Base-by-base conservation (phyloP, 2,329 filamentous ascomycete genomes). In the Myotisia sp. region DNA sequence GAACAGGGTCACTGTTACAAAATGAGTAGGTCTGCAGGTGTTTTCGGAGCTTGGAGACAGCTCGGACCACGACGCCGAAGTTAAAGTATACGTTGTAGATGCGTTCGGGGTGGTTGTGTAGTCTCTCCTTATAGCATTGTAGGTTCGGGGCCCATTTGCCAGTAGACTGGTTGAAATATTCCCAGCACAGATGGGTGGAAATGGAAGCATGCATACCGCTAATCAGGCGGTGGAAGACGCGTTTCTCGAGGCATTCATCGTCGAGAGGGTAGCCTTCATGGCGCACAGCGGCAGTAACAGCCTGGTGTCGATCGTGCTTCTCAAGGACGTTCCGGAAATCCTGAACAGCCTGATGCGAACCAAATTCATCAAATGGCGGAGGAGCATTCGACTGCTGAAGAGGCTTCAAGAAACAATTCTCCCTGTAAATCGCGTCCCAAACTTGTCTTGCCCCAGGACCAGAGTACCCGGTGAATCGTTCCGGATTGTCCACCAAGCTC, bases 61-160 rank as follows among this genome's bases (percentile, higher is more conserved):
- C 90, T 32, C 90, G 80, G 17, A 87, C 79, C 26, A 98, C 69
- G n/a, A 98, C 70, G 1, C 90, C 90, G 52, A 93, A 98, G 70
- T 98, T 95, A 66, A 98, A 98, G 65, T 98, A 98, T 32, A 98
- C 69, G 58, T 98, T 98, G 46, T 86, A 90, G 51, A 98, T 81
- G 40, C 87, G 80, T 46, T 98, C 90, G 0, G 87, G 84, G 53
- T 81, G 74, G 14, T 69, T 66, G 56, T 93, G 82, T 10, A 98
- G 70, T n/a, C 90, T 76, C 21, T 76, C 64, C 52, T 81, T 75
- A 67, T 93, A 98, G 66, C 90, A 98, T 42, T 76, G 66, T 35
- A 92, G 57, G 50, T 98, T 98, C 16, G 85, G 86, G 32, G 78
- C 74, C 90, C 90, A 98, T 58, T 84, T 63, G 38, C 90, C 90